Evolutionary conservation across 2,329 filamentous ascomycete genomes (phyloP).

Genomic region (Ceratocystis cubensis): DNA sequence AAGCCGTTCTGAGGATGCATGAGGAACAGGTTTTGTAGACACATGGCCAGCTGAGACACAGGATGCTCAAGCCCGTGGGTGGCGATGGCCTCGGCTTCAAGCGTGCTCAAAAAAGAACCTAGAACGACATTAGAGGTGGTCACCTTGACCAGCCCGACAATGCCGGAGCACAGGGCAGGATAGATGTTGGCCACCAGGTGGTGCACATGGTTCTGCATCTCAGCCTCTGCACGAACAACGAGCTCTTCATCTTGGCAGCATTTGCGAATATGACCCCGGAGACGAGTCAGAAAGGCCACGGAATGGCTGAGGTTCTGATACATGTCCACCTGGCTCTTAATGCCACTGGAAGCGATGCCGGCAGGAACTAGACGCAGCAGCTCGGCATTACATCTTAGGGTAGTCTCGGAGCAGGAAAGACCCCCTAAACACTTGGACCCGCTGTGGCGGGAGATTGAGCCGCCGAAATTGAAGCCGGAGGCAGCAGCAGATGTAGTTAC

Average conservation of each 20-base stretch:
- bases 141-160: not conserved
- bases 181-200: not conserved
- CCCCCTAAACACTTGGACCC: not conserved
- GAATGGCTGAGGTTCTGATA: not conserved
- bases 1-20: not conserved
- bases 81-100: not conserved
- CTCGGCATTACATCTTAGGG: not conserved
- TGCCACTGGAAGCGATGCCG: not conserved
- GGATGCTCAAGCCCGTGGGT: not conserved
- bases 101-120: not conserved
- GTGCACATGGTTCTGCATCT: not conserved
- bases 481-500: not conserved
- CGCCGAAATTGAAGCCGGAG: not conserved
- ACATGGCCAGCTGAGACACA: constrained; percentile 2
- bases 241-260: constrained; percentile 7
- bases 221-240: not conserved
- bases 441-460: not conserved
- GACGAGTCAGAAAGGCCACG: not conserved
- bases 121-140: not conserved
- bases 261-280: not conserved
- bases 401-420: not conserved
- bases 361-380: not conserved
- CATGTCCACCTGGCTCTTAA: not conserved
- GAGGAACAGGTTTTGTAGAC: constrained; percentile 3
- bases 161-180: not conserved